phyloP scores from a whole-genome alignment of 768 basidiomycete species.

The Trametes sanguinea region DNA sequence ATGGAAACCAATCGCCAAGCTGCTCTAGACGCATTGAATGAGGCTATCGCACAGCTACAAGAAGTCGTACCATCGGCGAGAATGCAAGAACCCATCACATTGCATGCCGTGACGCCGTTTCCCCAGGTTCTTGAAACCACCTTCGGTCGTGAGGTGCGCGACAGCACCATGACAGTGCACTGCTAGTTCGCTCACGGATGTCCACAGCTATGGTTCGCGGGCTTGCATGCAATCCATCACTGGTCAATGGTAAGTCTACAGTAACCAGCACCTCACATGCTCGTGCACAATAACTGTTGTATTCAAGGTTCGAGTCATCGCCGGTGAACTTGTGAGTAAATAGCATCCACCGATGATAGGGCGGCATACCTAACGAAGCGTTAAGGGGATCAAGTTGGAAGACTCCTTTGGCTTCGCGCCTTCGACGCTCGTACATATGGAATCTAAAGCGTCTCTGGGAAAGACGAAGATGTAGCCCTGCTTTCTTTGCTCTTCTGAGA shows the following conservation, averaged over 20 bases:
- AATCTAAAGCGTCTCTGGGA: conserved; percentile 57
- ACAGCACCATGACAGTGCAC: background rate
- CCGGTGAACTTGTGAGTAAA: conserved; percentile 71
- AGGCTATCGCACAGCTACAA: conserved; percentile 58
- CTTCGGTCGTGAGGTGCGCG: conserved; percentile 73
- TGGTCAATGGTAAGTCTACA: conserved; percentile 73
- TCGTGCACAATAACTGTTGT: conserved; percentile 10
- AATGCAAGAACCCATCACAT: conserved; percentile 60
- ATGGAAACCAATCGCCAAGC: conserved; percentile 72
- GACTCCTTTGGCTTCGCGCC: conserved; percentile 87
- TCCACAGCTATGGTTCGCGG: conserved; percentile 80
- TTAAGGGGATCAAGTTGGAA: conserved; percentile 63
- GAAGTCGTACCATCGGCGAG: conserved; percentile 49
- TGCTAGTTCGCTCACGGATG: conserved; percentile 11
- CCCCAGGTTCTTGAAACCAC: conserved; percentile 75
- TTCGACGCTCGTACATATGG: conserved; percentile 74
- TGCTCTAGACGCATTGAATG: conserved; percentile 57
- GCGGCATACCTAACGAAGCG: too few relatives aligned
- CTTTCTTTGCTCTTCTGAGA: too few relatives aligned
- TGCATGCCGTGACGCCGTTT: conserved; percentile 82
- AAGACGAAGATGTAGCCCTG: conserved; percentile 58
- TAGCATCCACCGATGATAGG: background rate
- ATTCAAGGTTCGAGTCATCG: conserved; percentile 73
- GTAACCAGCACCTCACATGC: conserved; percentile 24
- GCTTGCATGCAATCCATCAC: conserved; percentile 84